Percentiles rank a stretch among this genome's conserved stretches.
Evolutionary conservation across 805 yeast species (phyloP).

Genomic region (Monosporozyma siamensis): DNA sequence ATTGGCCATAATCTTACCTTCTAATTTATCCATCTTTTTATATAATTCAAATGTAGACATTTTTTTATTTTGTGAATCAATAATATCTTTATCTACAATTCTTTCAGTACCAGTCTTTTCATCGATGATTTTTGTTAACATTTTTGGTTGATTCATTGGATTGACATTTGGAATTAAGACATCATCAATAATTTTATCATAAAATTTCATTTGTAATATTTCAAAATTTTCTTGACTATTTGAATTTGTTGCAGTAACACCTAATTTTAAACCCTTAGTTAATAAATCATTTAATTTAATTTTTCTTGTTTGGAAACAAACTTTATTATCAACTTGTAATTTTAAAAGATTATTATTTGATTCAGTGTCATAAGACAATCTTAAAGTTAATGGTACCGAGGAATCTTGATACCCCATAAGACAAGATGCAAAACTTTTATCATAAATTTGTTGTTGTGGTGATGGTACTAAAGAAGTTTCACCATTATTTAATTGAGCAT

Average conservation of each 20-base stretch:
- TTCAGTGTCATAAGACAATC: constrained; percentile 44
- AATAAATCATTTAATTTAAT: constrained; percentile 35
- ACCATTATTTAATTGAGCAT: constrained; percentile 56
- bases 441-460: constrained; percentile 21
- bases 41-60: constrained; percentile 21
- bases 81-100: constrained; percentile 22
- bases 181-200: constrained; percentile 44
- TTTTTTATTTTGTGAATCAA: constrained; percentile 18
- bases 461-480: constrained; percentile 23
- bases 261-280: constrained; percentile 33
- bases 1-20: constrained; percentile 31
- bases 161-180: constrained; percentile 50
- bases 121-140: constrained; percentile 35
- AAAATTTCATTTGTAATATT: constrained; percentile 48
- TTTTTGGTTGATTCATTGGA: constrained; percentile 37
- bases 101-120: constrained; percentile 30
- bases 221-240: constrained; percentile 54
- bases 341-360: constrained; percentile 36
- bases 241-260: constrained; percentile 43
- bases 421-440: constrained; percentile 45
- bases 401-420: constrained; percentile 52
- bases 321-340: constrained; percentile 60
- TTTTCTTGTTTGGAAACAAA: constrained; percentile 58
- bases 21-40: constrained; percentile 27
- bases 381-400: constrained; percentile 57